Evolutionary conservation across 495 filamentous ascomycete genomes (phyloP).

Genomic region (Daldinia loculata): DNA sequence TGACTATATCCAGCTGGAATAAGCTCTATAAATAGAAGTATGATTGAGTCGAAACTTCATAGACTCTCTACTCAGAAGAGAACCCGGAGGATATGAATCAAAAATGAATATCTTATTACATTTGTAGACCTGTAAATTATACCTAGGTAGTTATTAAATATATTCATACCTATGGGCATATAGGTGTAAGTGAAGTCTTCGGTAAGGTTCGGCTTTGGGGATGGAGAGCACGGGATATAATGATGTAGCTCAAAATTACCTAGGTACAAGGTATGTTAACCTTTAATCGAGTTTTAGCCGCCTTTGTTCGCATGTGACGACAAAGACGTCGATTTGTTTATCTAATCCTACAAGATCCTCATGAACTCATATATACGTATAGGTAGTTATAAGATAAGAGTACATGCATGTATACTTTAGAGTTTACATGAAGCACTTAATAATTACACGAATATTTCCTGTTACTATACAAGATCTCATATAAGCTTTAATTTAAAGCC

Average conservation of each 20-base stretch:
- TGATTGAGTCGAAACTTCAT: neutral
- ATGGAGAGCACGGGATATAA: neutral
- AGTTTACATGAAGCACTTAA: neutral
- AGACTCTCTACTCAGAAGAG: neutral
- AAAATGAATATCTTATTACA: neutral
- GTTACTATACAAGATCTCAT: neutral
- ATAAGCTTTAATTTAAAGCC: constrained; percentile 17
- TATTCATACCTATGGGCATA: neutral
- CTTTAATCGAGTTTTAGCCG: constrained; percentile 1
- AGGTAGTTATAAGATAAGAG: neutral
- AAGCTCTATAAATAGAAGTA: neutral
- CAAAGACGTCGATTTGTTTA: constrained; percentile 15
- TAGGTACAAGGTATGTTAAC: constrained; percentile 3
- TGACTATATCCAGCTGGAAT: neutral
- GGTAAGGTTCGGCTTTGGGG: neutral
- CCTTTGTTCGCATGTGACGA: constrained; percentile 24
- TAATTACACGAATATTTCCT: neutral
- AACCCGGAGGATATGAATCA: neutral
- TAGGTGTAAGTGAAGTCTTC: neutral
- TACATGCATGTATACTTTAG: neutral
- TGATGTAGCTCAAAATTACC: constrained; percentile 1
- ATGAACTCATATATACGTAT: neutral
- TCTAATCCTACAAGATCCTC: neutral
- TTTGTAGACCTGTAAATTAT: neutral
- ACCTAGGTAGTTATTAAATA: neutral